A percentile compares a stretch with the other conserved stretches of the same genome.
Conservation (phyloP, 116 monocot genomes). For the Phalaenopsis hybrid region DNA sequence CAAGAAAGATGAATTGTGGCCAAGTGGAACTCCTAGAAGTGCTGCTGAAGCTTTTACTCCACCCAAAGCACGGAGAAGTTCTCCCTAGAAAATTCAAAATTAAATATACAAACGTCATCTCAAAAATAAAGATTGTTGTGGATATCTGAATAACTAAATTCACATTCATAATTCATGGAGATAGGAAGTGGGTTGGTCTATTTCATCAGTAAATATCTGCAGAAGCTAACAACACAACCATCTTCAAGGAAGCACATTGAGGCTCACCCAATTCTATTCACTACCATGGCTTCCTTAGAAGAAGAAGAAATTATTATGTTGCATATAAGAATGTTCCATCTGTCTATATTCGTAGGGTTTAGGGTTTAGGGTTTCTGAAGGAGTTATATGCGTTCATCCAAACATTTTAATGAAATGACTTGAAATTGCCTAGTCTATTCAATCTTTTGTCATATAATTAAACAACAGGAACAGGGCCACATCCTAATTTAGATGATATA, state of each 20-base stretch:
- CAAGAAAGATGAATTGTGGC: conserved; percentile 95
- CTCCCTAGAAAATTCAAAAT: conserved; percentile 45
- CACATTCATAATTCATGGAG: conserved; percentile 1
- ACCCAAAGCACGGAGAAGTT: conserved; percentile 68
- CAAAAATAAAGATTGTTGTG: neutral
- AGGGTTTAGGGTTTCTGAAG: neutral
- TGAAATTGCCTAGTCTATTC: too few relatives aligned
- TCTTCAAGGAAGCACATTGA: neutral
- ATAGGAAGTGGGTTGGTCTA: neutral
- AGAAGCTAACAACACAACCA: neutral
- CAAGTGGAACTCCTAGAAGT: conserved; percentile 88
- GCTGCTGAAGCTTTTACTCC: conserved; percentile 74
- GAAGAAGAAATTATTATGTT: conserved; percentile 4
- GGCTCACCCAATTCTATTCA: neutral
- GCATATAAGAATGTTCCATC: neutral
- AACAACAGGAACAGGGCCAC: neutral
- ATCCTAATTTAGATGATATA: neutral
- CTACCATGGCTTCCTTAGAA: neutral
- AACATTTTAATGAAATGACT: too few relatives aligned
- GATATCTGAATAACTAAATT: conserved; percentile 1
- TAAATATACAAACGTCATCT: neutral
- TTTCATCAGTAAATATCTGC: neutral
- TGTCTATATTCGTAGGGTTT: neutral
- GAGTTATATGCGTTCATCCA: too few relatives aligned
- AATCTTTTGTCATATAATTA: neutral